A percentile compares a stretch with the other conserved stretches of the same genome.
Evolutionary conservation across 192 early-diverging fungal genomes (phyloP).

Genomic region (Pilobolus umbonatus): DNA sequence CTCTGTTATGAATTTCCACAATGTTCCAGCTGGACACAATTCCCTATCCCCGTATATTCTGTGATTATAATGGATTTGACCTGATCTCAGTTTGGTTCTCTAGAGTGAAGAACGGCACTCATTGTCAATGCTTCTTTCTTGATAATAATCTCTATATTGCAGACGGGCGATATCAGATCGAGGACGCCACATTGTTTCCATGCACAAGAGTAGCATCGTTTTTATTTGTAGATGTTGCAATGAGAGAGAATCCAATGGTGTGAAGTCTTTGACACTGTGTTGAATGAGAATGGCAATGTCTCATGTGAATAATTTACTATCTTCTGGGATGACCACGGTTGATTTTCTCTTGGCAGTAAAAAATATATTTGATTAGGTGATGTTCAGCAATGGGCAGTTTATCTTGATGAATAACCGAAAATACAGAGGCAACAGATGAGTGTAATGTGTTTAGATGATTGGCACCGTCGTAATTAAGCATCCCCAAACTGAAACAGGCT

Average conservation of each 20-base stretch:
- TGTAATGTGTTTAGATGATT: conserved; percentile 5
- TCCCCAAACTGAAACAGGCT: too few relatives aligned
- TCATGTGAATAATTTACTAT: not conserved
- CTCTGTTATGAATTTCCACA: not conserved
- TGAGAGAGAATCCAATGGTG: not conserved
- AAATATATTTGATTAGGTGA: not conserved
- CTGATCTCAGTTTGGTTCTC: not conserved
- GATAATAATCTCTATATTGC: not conserved
- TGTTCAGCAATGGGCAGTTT: not conserved
- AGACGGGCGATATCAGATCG: not conserved
- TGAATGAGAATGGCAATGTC: not conserved
- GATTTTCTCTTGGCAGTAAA: not conserved
- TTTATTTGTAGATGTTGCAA: not conserved
- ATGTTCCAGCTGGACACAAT: not conserved
- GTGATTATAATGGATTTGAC: not conserved
- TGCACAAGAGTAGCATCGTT: not conserved
- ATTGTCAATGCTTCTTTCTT: not conserved
- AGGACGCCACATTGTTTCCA: conserved; percentile 2
- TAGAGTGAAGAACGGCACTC: not conserved
- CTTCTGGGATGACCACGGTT: not conserved
- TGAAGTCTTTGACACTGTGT: not conserved
- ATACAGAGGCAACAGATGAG: conserved; percentile 2
- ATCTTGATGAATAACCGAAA: not conserved
- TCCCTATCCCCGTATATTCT: not conserved
- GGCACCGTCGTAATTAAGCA: not conserved